A percentile compares a stretch with the other conserved stretches of the same genome.
These are phyloP conservation scores for Canavalia gladiata DNA, from an alignment of 306 rosid genomes.

Conservation along the genomic window DNA sequence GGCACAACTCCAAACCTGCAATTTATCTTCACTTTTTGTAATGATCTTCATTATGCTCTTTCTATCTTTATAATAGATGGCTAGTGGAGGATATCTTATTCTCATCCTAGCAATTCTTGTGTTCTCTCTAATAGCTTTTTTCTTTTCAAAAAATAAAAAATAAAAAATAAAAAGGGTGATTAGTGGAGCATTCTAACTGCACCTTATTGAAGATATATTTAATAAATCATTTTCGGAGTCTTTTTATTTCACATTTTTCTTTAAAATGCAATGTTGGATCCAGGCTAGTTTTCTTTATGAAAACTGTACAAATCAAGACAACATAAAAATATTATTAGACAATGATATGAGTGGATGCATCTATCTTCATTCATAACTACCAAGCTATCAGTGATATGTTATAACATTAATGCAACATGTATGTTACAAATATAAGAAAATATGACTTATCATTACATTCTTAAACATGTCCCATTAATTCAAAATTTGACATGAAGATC, in stretches of 20 bases:
- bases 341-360: neutral
- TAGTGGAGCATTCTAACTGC: neutral
- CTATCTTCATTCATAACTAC: neutral
- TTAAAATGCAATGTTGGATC: neutral
- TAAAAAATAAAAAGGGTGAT: neutral
- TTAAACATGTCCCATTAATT: neutral
- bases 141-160: neutral
- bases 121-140: neutral
- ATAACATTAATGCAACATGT: neutral
- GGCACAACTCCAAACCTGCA: neutral
- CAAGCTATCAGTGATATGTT: too few relatives aligned
- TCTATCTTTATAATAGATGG: constrained; percentile 28
- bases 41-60: neutral
- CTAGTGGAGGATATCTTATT: neutral
- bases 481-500: neutral
- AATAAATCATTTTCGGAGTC: neutral
- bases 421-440: constrained; percentile 2
- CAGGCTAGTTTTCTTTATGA: neutral
- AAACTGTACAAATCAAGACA: neutral
- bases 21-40: constrained; percentile 3
- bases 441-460: neutral
- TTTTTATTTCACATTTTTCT: neutral
- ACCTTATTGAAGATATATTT: neutral
- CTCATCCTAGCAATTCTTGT: neutral
- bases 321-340: neutral